Percentiles rank a stretch among this genome's conserved stretches.
phyloP scores from a whole-genome alignment of 345 rosid species.

The Syzygium oleosum region DNA sequence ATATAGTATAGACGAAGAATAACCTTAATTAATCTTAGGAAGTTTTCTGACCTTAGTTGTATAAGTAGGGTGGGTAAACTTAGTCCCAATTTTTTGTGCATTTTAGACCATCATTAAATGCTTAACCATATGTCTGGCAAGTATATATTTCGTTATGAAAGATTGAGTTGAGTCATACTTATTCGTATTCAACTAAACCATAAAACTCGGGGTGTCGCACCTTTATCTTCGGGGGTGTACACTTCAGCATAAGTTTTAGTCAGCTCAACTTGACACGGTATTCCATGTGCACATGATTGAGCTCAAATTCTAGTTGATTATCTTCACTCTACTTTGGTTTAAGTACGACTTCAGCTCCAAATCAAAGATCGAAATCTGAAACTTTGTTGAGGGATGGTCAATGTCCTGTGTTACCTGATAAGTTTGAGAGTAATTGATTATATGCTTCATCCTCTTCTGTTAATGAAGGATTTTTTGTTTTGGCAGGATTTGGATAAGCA shows the following conservation, averaged over 20 bases:
- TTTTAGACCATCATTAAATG: background rate
- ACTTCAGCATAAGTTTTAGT: background rate
- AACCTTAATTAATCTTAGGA: background rate
- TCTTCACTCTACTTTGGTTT: background rate
- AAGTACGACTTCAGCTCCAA: background rate
- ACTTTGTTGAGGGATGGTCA: background rate
- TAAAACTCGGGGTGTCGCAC: background rate
- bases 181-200: background rate
- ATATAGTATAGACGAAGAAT: background rate
- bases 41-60: background rate
- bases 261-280: background rate
- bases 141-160: background rate
- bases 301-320: background rate
- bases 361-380: background rate
- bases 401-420: background rate
- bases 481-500: constrained; percentile 58
- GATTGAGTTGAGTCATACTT: background rate
- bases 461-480: background rate
- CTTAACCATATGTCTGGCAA: background rate
- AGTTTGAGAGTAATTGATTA: background rate
- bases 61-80: background rate
- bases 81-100: background rate
- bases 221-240: background rate
- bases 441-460: background rate
- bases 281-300: background rate